Conservation (phyloP, 139 green algal species). For the Closterium sp. region DNA sequence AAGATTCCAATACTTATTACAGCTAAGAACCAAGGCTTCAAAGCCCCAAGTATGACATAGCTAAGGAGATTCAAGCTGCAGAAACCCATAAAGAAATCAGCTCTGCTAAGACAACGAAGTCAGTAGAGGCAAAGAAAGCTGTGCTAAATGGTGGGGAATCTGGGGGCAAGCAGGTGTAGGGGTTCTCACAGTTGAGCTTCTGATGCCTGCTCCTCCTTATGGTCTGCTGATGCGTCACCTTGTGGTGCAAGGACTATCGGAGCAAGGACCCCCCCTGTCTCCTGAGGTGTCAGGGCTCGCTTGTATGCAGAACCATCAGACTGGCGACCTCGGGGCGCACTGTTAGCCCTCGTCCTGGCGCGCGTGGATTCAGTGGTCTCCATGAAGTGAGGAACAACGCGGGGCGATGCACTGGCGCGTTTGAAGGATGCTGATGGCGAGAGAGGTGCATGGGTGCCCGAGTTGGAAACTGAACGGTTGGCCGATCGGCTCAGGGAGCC, state of each 20-base stretch:
- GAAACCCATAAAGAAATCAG: background rate
- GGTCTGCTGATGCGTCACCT: background rate
- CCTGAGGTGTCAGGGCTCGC: background rate
- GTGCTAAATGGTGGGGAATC: background rate
- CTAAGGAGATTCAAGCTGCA: background rate
- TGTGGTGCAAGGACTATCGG: background rate
- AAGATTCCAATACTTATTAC: background rate
- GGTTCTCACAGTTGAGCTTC: background rate
- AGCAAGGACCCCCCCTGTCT: background rate
- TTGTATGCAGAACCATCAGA: background rate
- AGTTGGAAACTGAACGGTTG: background rate
- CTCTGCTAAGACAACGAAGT: background rate
- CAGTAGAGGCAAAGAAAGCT: background rate
- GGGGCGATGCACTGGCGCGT: background rate
- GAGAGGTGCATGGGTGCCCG: background rate
- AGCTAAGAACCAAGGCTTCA: background rate
- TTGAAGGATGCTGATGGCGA: background rate
- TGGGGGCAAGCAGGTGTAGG: background rate
- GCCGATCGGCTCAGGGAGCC: background rate
- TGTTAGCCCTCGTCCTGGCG: background rate
- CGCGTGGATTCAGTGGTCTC: background rate
- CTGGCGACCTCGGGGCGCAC: background rate
- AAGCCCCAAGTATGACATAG: background rate
- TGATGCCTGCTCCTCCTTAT: background rate
- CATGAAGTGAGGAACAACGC: background rate